phyloP scores from a whole-genome alignment of 1,139 yeast species.

The Kodamaea derodonti region DNA sequence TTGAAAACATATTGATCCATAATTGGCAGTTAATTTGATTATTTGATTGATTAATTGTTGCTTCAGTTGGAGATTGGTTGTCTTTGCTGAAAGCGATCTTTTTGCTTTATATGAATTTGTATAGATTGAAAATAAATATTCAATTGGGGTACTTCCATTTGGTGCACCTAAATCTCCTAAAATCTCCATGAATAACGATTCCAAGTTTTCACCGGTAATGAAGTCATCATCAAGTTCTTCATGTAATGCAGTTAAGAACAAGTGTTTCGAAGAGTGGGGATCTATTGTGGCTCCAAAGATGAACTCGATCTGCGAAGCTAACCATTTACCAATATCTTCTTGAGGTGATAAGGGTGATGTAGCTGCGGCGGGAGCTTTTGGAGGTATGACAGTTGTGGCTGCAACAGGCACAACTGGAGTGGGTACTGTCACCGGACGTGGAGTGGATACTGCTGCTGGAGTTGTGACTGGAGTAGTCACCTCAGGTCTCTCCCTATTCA shows the following conservation, averaged over 20 bases:
- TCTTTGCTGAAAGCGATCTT: slow-evolving; percentile 40
- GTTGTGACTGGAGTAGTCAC: not conserved
- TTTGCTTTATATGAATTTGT: slow-evolving; percentile 32
- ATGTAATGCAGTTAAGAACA: slow-evolving; percentile 35
- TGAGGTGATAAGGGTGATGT: slow-evolving; percentile 10
- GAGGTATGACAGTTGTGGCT: slow-evolving; percentile 15
- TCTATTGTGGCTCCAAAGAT: slow-evolving; percentile 37
- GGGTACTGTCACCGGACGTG: no score
- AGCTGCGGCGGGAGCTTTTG: slow-evolving; percentile 2
- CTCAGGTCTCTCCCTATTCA: not conserved
- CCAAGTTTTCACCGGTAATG: slow-evolving; percentile 31
- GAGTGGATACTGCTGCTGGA: no score
- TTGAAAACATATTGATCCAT: slow-evolving; percentile 67
- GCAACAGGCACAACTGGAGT: not conserved
- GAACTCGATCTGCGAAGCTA: slow-evolving; percentile 28
- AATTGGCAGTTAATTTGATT: slow-evolving; percentile 55
- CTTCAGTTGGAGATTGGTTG: slow-evolving; percentile 36
- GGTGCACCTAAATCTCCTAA: slow-evolving; percentile 51
- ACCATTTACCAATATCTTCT: slow-evolving; percentile 28
- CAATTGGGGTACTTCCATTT: slow-evolving; percentile 32
- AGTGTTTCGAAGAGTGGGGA: slow-evolving; percentile 8
- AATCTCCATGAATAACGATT: slow-evolving; percentile 51
- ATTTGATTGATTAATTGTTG: slow-evolving; percentile 43
- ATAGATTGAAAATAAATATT: slow-evolving; percentile 47
- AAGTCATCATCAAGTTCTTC: slow-evolving; percentile 31